phyloP scores from a whole-genome alignment of 345 rosid species.

The Eucalyptus victrix region DNA sequence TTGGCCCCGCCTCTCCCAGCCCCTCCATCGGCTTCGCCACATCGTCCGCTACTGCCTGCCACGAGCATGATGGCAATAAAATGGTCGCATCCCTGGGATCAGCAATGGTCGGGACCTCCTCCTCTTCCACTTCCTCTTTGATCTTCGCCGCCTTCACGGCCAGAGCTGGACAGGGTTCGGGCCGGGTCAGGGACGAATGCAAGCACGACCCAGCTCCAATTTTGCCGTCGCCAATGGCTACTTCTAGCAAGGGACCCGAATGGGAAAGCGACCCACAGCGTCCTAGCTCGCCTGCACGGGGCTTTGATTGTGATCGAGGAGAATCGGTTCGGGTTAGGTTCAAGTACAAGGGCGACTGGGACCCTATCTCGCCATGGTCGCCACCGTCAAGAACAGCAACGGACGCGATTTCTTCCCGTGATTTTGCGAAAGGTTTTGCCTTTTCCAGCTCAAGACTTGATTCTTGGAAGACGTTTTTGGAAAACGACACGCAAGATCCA shows the following conservation, averaged over 20 bases:
- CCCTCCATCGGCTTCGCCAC: conserved; percentile 41
- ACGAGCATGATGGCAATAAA: not conserved
- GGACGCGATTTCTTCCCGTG: no score
- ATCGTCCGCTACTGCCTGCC: not conserved
- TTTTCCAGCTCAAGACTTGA: no score
- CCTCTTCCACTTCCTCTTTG: not conserved
- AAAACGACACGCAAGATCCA: no score
- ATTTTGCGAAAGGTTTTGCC: no score
- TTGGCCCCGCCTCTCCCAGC: conserved; percentile 34
- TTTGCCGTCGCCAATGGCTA: not conserved
- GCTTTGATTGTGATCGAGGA: no score
- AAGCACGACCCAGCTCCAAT: not conserved
- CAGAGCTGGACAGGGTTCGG: not conserved
- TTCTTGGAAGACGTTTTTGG: no score
- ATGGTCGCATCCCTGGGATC: not conserved
- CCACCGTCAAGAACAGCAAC: no score
- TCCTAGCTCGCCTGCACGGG: no score
- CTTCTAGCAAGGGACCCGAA: not conserved
- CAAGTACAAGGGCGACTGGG: no score
- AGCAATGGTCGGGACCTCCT: not conserved
- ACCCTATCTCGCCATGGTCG: not conserved
- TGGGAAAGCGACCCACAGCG: not conserved
- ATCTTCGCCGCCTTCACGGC: not conserved
- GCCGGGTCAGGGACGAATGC: not conserved
- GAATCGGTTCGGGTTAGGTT: no score